Base-by-base conservation (phyloP, 2,329 filamentous ascomycete genomes). In the Penicillium sp. region DNA sequence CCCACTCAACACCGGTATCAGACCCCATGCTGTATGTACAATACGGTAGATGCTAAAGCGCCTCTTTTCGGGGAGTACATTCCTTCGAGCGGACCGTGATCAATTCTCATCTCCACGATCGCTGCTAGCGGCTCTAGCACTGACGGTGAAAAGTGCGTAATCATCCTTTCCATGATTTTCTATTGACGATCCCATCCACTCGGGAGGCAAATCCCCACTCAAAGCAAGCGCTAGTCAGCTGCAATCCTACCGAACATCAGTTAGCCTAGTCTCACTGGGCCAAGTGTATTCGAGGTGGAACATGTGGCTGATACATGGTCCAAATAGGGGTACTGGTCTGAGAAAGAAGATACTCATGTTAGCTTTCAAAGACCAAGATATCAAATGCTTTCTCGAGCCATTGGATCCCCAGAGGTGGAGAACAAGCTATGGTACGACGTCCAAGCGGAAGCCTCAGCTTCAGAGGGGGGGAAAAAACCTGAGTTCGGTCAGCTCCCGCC, bases 81-180 rank as follows among this genome's bases (percentile, higher is more conserved):
- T 56, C 59, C 54, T 24, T 48, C 6, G 22, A 39, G 22, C 24
- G 21, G 32, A 40, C 24, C 1, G 43, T 13, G n/a, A 21, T n/a
- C 21, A 24, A 22, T 45, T n/a, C 39, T 22, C 14, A 53, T 48
- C 48, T 39, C 53, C 47, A 56, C 40, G 54, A 57, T 62, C 59
- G 54, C 58, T 59, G 50, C 56, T 59, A 57, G 50, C 53, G 56
- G 50, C 53, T 56, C 48, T 45, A 22, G 42, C 11, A 29, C 45
- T 38, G 24, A 42, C 41, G 50, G 39, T 36, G 38, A 16, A 5
- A 36, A 18, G 38, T 51, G 44, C 43, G 27, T 52, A 55, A 45
- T 45, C 50, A 50, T 54, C 40, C 45, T 52, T 45, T 42, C 16
- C 32, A 45, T 50, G 14, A 27, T 47, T 44, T 44, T 16, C 16